A percentile compares a stretch with the other conserved stretches of the same genome.
Evolutionary conservation across 768 basidiomycete species (phyloP).

Genomic region (Arthromyces matolae): DNA sequence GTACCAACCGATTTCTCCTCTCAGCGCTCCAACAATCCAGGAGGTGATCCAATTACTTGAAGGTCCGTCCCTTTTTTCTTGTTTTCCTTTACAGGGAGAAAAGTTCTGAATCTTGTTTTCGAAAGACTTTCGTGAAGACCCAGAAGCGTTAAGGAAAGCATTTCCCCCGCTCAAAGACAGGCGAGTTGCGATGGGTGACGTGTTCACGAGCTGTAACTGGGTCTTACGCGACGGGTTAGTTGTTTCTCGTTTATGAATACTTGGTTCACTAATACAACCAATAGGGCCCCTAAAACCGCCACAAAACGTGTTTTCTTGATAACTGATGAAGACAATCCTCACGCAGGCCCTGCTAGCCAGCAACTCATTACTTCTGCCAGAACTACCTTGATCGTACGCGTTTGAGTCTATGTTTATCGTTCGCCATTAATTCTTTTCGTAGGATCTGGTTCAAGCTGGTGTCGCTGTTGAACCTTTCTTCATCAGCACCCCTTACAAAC

Average conservation of each 20-base stretch:
- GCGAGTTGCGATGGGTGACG: conserved; percentile 78
- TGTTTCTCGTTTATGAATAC: not conserved
- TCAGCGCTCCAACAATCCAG: conserved; percentile 81
- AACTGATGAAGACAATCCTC: conserved; percentile 85
- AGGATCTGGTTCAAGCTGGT: conserved; percentile 83
- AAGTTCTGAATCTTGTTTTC: not conserved
- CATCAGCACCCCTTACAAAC: conserved; percentile 62
- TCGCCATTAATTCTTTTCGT: conserved; percentile 1
- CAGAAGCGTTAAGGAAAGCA: conserved; percentile 46
- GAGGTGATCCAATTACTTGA: conserved; percentile 75
- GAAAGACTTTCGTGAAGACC: conserved; percentile 65
- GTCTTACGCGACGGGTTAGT: conserved; percentile 80
- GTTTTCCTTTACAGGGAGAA: not conserved
- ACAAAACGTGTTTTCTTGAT: conserved; percentile 93
- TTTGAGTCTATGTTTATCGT: not conserved
- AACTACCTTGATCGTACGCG: conserved; percentile 61
- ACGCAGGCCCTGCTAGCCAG: conserved; percentile 47
- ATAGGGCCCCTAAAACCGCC: conserved; percentile 80
- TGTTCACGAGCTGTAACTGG: conserved; percentile 89
- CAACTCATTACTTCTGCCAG: conserved; percentile 66
- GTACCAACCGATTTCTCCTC: conserved; percentile 71
- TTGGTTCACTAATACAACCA: not conserved
- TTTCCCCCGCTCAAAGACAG: conserved; percentile 63
- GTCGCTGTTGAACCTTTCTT: conserved; percentile 86
- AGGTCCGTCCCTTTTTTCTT: conserved; percentile 39